Conservation (phyloP, 2,329 filamentous ascomycete species). For the Ophioceras dolichostomum region DNA sequence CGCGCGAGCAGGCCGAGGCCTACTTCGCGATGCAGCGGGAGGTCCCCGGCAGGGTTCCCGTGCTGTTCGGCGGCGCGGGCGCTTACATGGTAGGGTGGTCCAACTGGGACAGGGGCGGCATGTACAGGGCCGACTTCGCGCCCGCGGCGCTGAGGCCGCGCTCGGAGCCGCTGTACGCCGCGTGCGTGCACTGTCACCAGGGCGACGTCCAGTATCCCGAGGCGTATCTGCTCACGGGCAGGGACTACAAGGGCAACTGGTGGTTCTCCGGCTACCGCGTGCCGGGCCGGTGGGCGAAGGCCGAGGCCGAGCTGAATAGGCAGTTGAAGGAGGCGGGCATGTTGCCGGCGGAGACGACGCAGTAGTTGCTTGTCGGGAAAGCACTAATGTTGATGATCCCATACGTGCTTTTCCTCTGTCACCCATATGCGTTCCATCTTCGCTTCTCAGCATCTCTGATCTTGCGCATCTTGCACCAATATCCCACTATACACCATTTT, state of each 20-base stretch:
- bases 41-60: constrained; percentile 10
- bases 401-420: too few species aligned
- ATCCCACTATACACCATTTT: too few species aligned
- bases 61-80: constrained; percentile 16
- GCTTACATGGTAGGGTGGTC: constrained; percentile 17
- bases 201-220: constrained; percentile 11
- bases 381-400: too few species aligned
- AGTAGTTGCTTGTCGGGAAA: too few species aligned
- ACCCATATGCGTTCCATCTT: too few species aligned
- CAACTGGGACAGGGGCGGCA: constrained; percentile 4
- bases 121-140: constrained; percentile 13
- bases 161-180: constrained; percentile 6
- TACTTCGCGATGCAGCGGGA: constrained; percentile 15
- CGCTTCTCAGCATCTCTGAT: too few species aligned
- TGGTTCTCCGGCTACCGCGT: constrained; percentile 15
- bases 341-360: too few species aligned
- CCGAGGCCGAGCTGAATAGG: too few species aligned
- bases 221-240: constrained; percentile 15
- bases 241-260: constrained; percentile 16
- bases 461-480: too few species aligned
- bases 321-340: too few species aligned
- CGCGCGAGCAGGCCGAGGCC: constrained; percentile 20
- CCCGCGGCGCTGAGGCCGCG: constrained; percentile 10
- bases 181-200: constrained; percentile 15
- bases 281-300: constrained; percentile 14